A percentile compares a stretch with the other conserved stretches of the same genome.
Conservation (phyloP, 768 basidiomycete genomes). For the Sarcodon aspratus region DNA sequence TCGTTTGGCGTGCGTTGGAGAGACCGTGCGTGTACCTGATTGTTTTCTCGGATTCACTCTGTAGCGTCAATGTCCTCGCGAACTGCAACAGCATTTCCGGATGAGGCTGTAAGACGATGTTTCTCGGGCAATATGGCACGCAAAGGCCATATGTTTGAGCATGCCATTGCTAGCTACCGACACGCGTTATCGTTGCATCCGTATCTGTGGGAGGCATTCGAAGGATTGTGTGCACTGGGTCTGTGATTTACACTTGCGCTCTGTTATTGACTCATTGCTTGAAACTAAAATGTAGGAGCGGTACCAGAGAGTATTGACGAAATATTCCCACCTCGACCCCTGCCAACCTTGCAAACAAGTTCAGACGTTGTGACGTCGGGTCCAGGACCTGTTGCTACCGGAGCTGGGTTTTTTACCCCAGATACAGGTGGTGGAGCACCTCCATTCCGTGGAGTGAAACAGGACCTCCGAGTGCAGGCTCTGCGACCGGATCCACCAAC, state of each 20-base stretch:
- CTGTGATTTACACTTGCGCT: slow-evolving; percentile 11
- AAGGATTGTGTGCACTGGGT: slow-evolving; percentile 78
- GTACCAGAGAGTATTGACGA: slow-evolving; percentile 56
- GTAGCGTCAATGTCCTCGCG: slow-evolving; percentile 47
- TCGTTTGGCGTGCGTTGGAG: slow-evolving; percentile 4
- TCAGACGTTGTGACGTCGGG: slow-evolving; percentile 38
- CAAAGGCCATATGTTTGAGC: slow-evolving; percentile 68
- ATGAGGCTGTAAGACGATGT: slow-evolving; percentile 66
- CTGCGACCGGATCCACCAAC: slow-evolving; percentile 45
- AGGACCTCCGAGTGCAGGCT: slow-evolving; percentile 36
- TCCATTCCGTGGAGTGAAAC: slow-evolving; percentile 48
- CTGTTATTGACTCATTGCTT: slow-evolving; percentile 8
- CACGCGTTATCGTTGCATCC: slow-evolving; percentile 66
- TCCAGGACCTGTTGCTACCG: slow-evolving; percentile 42
- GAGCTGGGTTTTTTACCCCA: slow-evolving; percentile 69
- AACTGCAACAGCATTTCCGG: slow-evolving; percentile 48
- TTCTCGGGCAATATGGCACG: slow-evolving; percentile 65
- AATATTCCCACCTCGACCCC: slow-evolving; percentile 53
- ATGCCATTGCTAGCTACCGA: slow-evolving; percentile 60
- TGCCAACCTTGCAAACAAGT: slow-evolving; percentile 40
- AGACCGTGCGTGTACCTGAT: neutral
- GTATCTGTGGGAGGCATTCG: slow-evolving; percentile 87
- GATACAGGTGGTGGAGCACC: slow-evolving; percentile 45
- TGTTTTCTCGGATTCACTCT: slow-evolving; percentile 5
- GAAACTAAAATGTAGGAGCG: slow-evolving; percentile 33